A percentile compares a stretch with the other conserved stretches of the same genome.
phyloP scores from a whole-genome alignment of 75 land plant genomes.

The Isoetes taiwanensis region DNA sequence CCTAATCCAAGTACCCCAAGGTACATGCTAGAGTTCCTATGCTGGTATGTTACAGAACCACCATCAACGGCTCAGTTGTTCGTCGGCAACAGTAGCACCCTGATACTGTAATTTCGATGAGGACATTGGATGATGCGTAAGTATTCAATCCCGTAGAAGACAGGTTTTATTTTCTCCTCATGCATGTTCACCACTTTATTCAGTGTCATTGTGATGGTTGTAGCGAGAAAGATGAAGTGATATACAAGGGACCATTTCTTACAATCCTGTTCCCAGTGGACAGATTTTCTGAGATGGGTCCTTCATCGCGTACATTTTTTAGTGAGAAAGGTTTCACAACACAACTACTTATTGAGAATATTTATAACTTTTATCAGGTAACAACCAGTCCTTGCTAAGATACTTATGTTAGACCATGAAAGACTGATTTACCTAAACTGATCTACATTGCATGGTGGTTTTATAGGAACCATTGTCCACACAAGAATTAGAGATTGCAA shows the following conservation, averaged over 20 bases:
- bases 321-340: constrained; percentile 69
- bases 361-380: constrained; percentile 90
- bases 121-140: constrained; percentile 66
- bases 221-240: constrained; percentile 71
- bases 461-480: too few species aligned
- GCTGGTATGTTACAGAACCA: constrained; percentile 84
- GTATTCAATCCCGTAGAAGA: too few species aligned
- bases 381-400: too few species aligned
- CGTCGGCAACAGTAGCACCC: constrained; percentile 28
- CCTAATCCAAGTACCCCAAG: constrained; percentile 59
- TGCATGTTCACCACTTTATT: too few species aligned
- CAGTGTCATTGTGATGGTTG: too few species aligned
- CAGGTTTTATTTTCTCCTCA: background rate
- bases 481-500: too few species aligned
- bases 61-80: constrained; percentile 61
- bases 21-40: constrained; percentile 56
- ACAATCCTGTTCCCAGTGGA: constrained; percentile 82
- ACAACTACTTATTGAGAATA: constrained; percentile 59
- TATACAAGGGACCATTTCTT: constrained; percentile 62
- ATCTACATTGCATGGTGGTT: too few species aligned
- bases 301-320: constrained; percentile 71
- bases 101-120: constrained; percentile 34
- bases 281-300: constrained; percentile 89
- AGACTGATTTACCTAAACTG: too few species aligned
- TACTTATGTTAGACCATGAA: too few species aligned